Percentiles rank a stretch among this genome's conserved stretches.
phyloP scores from a whole-genome alignment of 257 asterid species.

The Cinchona pubescens region DNA sequence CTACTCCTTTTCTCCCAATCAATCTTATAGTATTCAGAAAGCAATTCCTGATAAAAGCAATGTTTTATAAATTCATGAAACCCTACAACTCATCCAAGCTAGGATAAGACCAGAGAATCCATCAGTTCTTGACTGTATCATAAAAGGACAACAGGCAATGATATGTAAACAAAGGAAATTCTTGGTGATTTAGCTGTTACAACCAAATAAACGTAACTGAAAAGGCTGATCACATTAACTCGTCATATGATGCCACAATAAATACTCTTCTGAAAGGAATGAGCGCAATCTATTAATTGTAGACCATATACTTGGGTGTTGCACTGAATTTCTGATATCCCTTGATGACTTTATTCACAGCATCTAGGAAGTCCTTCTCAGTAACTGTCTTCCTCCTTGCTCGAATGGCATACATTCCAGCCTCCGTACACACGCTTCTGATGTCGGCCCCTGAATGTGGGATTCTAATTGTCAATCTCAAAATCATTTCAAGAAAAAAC shows the following conservation, averaged over 20 bases:
- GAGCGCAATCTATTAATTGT: conserved; percentile 39
- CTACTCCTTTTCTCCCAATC: neutral
- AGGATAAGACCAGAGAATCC: neutral
- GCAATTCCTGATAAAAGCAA: neutral
- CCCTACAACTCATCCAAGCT: neutral
- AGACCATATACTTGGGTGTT: conserved; percentile 93
- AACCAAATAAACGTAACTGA: neutral
- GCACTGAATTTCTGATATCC: conserved; percentile 97
- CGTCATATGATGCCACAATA: neutral
- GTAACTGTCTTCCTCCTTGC: conserved; percentile 94
- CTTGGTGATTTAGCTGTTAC: neutral
- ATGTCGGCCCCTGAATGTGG: conserved; percentile 72
- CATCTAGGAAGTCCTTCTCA: conserved; percentile 90
- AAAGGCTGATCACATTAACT: neutral
- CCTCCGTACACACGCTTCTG: conserved; percentile 93
- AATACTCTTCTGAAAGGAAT: neutral
- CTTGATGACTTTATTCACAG: conserved; percentile 91
- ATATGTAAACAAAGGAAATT: neutral
- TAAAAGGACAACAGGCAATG: neutral
- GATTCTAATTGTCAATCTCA: neutral
- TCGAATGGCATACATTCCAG: conserved; percentile 90
- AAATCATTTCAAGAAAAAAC: neutral
- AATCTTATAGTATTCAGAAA: neutral
- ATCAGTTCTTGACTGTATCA: neutral
- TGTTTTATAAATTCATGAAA: neutral